Evolutionary conservation across 1,284 basidiomycete species (phyloP), one percentile per base, ranked within the genome.

Genomic region (Phellinidium pouzarii): DNA sequence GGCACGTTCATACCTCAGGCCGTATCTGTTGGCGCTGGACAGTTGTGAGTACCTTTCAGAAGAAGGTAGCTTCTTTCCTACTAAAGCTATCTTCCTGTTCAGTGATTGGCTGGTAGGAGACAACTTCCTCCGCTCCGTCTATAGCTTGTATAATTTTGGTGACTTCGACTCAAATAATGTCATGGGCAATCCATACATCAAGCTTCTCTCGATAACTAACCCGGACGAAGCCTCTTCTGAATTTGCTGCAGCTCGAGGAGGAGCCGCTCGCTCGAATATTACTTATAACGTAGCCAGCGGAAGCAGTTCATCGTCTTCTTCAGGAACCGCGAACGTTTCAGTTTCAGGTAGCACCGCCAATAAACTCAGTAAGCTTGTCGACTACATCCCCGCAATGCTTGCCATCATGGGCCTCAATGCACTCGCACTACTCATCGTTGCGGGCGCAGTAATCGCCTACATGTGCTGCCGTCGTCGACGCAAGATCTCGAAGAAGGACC

Each of bases 81-180:
- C 25, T 40, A 54, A 22, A 14, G 12, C 22, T n/a, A 19, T 8
- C 14, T 14, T 11, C 9, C 9, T 34, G 31, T 34, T 52, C 7
- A 88, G 85, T 62, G 87, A 90, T 63, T 85, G 84, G 81, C 72
- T 93, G 50, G 67, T 93, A 44, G 91, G 91, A 29, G 87, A 87
- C 66, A 88, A 86, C 61, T 76, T 89, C 64, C 74, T 91, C 54
- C 87, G 91, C 51, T 89, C 89, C 6, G 70, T 89, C 38, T 93
- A 93, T 69, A 80, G 88, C 12, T 71, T 93, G 50, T 94, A 92
- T 65, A 86, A 93, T 66, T 91, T 89, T 63, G 91, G 91, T 20
- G 86, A 91, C 67, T 89, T 81, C 60, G 77, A 82, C 61, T 65
- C 72, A 9, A 69, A 73, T 3, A 77, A 77, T 36, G 67, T 74